Base-by-base conservation (phyloP, 192 early-diverging fungal species). In the Coemansia sp. region DNA sequence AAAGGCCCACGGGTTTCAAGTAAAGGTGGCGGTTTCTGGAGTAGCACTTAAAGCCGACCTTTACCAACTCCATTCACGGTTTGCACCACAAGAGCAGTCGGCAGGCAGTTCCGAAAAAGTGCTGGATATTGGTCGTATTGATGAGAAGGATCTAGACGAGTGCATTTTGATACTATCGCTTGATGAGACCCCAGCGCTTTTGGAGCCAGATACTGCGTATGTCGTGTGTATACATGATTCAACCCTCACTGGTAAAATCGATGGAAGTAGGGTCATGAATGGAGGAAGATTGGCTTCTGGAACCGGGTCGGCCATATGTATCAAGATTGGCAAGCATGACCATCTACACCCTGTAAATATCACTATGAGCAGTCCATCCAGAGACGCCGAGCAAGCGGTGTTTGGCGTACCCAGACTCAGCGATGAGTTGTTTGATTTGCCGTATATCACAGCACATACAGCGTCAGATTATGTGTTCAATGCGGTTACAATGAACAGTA, bases 181-280 rank as follows among this genome's bases (percentile, higher is more conserved):
- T 2, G 59, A 17, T 2, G n/a, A 71, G 40, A 17, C 67, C 16
- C 66, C 72, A 4, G 69, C 48, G 5, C 38, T 41, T 13, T 59
- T 80, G 42, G 60, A 59, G 2, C 22, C 69, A 5, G 73, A 69
- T 3, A 55, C 56, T 38, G 73, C 77, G 0, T 80, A 71, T 44
- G 51, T 72, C 9, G 17, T 80, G 16, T 80, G 77, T 37, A 25
- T 67, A 13, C 22, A 25, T n/a, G 42, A 46, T 37, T 39, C 46
- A n/a, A 9, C 61, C 8, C 43, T 40, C 2, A 43, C 14, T 8
- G 48, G 51, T 42, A 66, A 61, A 37, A 12, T n/a, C 42, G 46
- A 19, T 20, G 60, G 16, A 37, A 49, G 57, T 2, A 59, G 32
- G 32, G 0, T 32, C 39, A 39, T 59, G 7, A 39, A 41, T 16